phyloP scores from a whole-genome alignment of 2,329 filamentous ascomycete genomes.

The Ilyonectria destructans region DNA sequence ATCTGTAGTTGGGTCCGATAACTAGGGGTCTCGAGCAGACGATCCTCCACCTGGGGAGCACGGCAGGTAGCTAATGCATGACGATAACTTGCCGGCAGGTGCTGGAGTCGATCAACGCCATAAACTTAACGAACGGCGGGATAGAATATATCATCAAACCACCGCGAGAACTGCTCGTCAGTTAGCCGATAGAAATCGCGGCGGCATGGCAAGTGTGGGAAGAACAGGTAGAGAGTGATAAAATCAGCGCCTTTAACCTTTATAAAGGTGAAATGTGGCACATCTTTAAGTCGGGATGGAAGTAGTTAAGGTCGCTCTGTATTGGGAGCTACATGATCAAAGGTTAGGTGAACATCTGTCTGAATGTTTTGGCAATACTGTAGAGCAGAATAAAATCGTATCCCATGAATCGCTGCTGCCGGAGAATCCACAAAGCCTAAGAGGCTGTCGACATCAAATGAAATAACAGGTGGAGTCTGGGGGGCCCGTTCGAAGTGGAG shows the following conservation, averaged over 20 bases:
- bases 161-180: conserved; percentile 15
- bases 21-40: conserved; percentile 24
- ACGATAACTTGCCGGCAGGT: conserved; percentile 32
- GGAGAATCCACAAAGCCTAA: background rate
- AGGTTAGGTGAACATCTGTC: background rate
- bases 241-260: conserved; percentile 24
- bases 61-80: conserved; percentile 27
- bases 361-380: background rate
- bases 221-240: conserved; percentile 28
- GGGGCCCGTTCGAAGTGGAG: no score
- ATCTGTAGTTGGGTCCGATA: conserved; percentile 26
- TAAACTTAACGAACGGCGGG: conserved; percentile 26
- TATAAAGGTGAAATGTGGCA: conserved; percentile 19
- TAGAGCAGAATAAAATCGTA: background rate
- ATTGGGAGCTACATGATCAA: conserved; percentile 11
- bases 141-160: conserved; percentile 34
- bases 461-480: no score
- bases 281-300: conserved; percentile 20
- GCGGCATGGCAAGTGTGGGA: conserved; percentile 19
- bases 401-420: background rate
- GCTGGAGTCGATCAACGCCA: conserved; percentile 16
- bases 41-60: background rate
- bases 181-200: conserved; percentile 19
- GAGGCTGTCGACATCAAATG: no score
- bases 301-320: conserved; percentile 9